These are phyloP conservation scores for Kwoniella shandongensis DNA, from an alignment of 768 basidiomycete species.

Conservation along the genomic window DNA sequence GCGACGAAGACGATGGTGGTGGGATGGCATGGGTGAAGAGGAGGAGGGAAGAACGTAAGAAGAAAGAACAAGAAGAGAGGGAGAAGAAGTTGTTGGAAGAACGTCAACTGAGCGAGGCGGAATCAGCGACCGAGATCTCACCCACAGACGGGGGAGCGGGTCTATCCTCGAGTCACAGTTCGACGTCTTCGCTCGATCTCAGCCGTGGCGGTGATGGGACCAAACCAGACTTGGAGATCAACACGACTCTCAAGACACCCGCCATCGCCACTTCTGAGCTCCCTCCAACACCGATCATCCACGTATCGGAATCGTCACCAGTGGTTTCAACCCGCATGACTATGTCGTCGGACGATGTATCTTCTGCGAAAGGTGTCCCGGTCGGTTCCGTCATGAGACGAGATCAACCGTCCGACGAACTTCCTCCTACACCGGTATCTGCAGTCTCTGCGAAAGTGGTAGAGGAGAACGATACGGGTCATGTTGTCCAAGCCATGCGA, in stretches of 20 bases:
- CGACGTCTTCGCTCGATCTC: slow-evolving; percentile 12
- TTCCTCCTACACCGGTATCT: background rate
- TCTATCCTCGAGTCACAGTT: slow-evolving; percentile 15
- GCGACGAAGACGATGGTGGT: slow-evolving; percentile 75
- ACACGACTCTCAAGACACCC: slow-evolving; percentile 27
- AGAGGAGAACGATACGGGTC: slow-evolving; percentile 10
- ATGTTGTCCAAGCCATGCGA: slow-evolving; percentile 22
- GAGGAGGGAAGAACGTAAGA: slow-evolving; percentile 62
- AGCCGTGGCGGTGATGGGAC: background rate
- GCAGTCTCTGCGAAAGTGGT: background rate
- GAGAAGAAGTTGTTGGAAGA: slow-evolving; percentile 34
- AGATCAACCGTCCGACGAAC: background rate
- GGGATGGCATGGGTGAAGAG: slow-evolving; percentile 80
- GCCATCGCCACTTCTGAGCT: slow-evolving; percentile 19
- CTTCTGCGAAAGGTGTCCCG: too few relatives aligned
- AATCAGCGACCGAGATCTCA: background rate
- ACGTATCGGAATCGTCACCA: slow-evolving; percentile 28
- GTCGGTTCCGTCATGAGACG: too few relatives aligned
- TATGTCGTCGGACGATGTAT: background rate
- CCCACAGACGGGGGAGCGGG: slow-evolving; percentile 4
- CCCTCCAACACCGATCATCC: slow-evolving; percentile 38
- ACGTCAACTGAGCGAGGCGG: slow-evolving; percentile 57
- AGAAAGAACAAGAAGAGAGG: slow-evolving; percentile 56
- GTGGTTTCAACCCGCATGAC: background rate
- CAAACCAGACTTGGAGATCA: background rate